Evolutionary conservation across 2,329 filamentous ascomycete genomes (phyloP).

Genomic region (Ceratocystis colombiana): DNA sequence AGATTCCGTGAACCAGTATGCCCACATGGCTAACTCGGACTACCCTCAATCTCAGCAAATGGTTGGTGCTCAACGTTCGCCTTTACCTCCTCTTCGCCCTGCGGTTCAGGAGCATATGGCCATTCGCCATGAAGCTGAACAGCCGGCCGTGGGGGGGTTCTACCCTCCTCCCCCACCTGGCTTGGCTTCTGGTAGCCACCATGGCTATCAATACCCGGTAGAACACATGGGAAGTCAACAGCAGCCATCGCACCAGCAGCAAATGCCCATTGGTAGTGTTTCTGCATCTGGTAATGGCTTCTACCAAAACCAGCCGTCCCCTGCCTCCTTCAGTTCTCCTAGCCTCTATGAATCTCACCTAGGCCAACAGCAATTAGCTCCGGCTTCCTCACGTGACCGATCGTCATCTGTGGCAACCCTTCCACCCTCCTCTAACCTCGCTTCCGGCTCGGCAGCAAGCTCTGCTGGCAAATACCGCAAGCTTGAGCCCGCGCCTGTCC

Average conservation of each 20-base stretch:
- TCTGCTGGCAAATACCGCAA: constrained; percentile 42
- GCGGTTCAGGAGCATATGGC: constrained; percentile 13
- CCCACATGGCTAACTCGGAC: background rate
- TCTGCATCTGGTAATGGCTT: background rate
- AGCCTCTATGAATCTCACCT: constrained; percentile 19
- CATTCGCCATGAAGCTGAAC: constrained; percentile 11
- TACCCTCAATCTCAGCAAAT: constrained; percentile 19
- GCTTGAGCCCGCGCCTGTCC: constrained; percentile 48
- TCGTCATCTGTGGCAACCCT: constrained; percentile 17
- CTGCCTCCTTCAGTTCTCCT: constrained; percentile 17
- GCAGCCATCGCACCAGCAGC: background rate
- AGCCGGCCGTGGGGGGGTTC: constrained; percentile 12
- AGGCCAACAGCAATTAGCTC: constrained; percentile 9
- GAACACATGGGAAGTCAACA: constrained; percentile 18
- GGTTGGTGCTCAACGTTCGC: constrained; percentile 17
- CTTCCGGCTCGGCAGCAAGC: constrained; percentile 3
- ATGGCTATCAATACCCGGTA: constrained; percentile 12
- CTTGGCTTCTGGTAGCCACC: constrained; percentile 12
- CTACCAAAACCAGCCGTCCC: constrained; percentile 8
- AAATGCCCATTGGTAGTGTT: constrained; percentile 6
- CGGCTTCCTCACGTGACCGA: constrained; percentile 18
- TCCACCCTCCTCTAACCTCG: constrained; percentile 14
- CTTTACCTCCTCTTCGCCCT: constrained; percentile 22
- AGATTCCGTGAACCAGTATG: constrained; percentile 14
- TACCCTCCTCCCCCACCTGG: constrained; percentile 20